These are phyloP conservation scores for Tylopilus orsonianus DNA, from an alignment of 1,284 basidiomycete genomes.

Conservation along the genomic window DNA sequence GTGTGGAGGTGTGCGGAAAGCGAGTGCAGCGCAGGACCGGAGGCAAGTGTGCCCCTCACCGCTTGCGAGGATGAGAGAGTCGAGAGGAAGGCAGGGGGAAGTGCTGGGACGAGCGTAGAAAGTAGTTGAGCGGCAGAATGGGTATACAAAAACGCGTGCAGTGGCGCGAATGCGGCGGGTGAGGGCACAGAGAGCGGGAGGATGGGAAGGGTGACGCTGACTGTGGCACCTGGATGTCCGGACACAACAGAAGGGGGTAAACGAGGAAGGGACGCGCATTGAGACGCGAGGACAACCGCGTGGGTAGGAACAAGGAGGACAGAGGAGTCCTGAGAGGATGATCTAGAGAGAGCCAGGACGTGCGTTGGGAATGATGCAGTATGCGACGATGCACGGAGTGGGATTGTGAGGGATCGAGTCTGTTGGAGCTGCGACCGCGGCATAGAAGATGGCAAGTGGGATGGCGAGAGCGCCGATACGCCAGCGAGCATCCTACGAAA, in stretches of 20 bases:
- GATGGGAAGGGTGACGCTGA: constrained; percentile 52
- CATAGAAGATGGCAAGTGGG: constrained; percentile 49
- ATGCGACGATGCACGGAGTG: constrained; percentile 38
- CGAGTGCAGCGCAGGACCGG: constrained; percentile 45
- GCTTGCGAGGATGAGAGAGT: constrained; percentile 45
- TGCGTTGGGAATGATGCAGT: constrained; percentile 52
- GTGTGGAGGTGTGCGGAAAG: constrained; percentile 51
- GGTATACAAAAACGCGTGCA: constrained; percentile 66
- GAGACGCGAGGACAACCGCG: constrained; percentile 54
- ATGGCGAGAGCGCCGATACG: constrained; percentile 45
- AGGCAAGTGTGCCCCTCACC: constrained; percentile 45
- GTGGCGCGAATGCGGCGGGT: constrained; percentile 61
- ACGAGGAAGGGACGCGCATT: constrained; percentile 57
- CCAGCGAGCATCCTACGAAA: constrained; percentile 50
- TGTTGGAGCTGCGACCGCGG: constrained; percentile 47
- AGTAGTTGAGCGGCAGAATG: constrained; percentile 55
- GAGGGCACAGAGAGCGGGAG: constrained; percentile 67
- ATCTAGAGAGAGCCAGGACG: constrained; percentile 50
- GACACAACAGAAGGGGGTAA: constrained; percentile 41
- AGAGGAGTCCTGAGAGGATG: constrained; percentile 38
- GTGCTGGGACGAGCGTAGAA: constrained; percentile 53
- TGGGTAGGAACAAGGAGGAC: constrained; percentile 54
- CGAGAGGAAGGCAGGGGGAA: constrained; percentile 53
- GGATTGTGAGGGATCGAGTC: constrained; percentile 44
- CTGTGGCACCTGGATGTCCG: constrained; percentile 35